Evolutionary conservation across 176 grass and related monocot species (phyloP).

Genomic region (Carex myosuroides): DNA sequence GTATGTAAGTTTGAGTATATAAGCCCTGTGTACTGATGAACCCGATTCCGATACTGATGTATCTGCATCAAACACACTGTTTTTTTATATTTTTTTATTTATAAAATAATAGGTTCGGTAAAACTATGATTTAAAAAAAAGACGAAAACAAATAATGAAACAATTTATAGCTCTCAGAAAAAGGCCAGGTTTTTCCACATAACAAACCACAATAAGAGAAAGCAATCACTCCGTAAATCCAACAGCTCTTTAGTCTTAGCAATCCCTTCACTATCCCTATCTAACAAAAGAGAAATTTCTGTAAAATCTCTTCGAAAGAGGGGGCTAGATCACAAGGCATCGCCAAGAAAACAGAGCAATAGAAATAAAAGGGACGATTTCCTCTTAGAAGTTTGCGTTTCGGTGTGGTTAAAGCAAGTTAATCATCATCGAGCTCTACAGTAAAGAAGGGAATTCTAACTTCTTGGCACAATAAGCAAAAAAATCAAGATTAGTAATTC

Average conservation of each 20-base stretch:
- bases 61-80: too few species aligned
- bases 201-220: conserved; percentile 10
- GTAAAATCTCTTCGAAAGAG: neutral
- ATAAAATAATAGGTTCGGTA: too few species aligned
- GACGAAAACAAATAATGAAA: neutral
- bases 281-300: neutral
- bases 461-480: too few species aligned
- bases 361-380: neutral
- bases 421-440: conserved; percentile 15
- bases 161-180: conserved; percentile 3
- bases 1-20: too few species aligned
- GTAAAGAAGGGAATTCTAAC: too few species aligned
- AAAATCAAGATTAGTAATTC: too few species aligned
- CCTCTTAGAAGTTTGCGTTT: conserved; percentile 7
- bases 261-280: neutral
- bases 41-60: too few species aligned
- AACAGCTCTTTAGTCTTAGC: neutral
- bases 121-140: too few species aligned
- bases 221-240: neutral
- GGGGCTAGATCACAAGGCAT: neutral
- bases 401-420: conserved; percentile 26
- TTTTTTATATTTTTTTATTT: too few species aligned
- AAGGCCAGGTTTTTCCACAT: conserved; percentile 20
- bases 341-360: neutral
- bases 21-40: too few species aligned